These are phyloP conservation scores for Erysimum cheiri DNA, from an alignment of 441 rosid species.

Conservation along the genomic window DNA sequence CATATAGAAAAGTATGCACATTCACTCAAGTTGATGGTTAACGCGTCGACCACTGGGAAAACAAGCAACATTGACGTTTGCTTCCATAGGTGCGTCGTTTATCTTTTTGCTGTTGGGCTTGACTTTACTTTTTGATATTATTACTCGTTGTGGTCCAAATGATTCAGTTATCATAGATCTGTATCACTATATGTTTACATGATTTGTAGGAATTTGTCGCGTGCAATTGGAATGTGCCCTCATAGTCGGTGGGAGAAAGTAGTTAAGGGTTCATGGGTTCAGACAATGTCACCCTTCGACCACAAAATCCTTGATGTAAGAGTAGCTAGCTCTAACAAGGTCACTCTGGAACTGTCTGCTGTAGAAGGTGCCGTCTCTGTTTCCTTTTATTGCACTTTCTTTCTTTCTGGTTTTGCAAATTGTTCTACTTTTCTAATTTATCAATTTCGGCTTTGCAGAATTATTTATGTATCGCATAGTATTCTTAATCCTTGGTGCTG, in stretches of 20 bases:
- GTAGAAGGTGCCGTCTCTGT: conserved; percentile 60
- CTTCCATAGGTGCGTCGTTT: conserved; percentile 70
- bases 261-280: conserved; percentile 75
- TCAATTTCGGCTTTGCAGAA: conserved; percentile 52
- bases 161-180: background rate
- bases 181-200: conserved; percentile 4
- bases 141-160: background rate
- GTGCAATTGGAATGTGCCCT: conserved; percentile 81
- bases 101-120: background rate
- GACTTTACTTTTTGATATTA: background rate
- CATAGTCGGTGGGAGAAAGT: conserved; percentile 78
- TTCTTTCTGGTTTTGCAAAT: background rate
- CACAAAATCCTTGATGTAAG: conserved; percentile 78
- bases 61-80: conserved; percentile 64
- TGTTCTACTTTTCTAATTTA: background rate
- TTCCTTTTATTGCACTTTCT: conserved; percentile 13
- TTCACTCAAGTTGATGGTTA: conserved; percentile 66
- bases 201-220: conserved; percentile 70
- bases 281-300: conserved; percentile 90
- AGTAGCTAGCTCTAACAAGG: conserved; percentile 50
- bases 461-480: conserved; percentile 62
- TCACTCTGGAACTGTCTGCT: conserved; percentile 58
- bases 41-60: conserved; percentile 46
- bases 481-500: conserved; percentile 63
- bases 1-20: conserved; percentile 71